Conservation (phyloP, 2,329 filamentous ascomycete species). For the Microcera coccophila region DNA sequence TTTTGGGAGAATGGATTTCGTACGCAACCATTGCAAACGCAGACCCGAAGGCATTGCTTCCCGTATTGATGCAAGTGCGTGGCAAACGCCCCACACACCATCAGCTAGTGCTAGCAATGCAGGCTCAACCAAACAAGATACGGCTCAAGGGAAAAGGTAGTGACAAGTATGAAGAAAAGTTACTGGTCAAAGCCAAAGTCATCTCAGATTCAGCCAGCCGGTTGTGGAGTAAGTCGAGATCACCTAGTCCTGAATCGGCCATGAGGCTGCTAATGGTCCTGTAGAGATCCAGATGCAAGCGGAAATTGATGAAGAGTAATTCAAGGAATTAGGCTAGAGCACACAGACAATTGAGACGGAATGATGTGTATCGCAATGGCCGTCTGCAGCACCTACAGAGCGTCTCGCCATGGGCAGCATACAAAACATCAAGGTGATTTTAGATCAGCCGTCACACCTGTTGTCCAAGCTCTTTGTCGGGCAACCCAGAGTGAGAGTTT, state of each 20-base stretch:
- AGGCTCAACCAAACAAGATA: conserved; percentile 65
- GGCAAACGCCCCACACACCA: not conserved
- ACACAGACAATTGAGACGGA: not conserved
- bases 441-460: too few species aligned
- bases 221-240: conserved; percentile 57
- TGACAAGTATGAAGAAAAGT: conserved; percentile 58
- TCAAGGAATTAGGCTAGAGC: not conserved
- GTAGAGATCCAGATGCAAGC: conserved; percentile 50
- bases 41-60: conserved; percentile 62
- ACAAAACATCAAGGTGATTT: too few species aligned
- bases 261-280: conserved; percentile 13
- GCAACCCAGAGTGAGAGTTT: too few species aligned
- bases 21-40: conserved; percentile 66
- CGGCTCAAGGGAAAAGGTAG: conserved; percentile 53
- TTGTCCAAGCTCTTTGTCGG: too few species aligned
- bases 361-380: too few species aligned
- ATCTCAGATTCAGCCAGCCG: conserved; percentile 66
- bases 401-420: too few species aligned
- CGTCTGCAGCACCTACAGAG: too few species aligned
- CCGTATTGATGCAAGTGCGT: conserved; percentile 65
- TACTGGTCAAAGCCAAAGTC: conserved; percentile 62
- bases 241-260: not conserved
- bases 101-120: not conserved
- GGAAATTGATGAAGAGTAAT: conserved; percentile 44
- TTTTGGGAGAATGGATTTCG: conserved; percentile 76